Percentiles rank a stretch among this genome's conserved stretches.
These are phyloP conservation scores for Clarireedia homoeocarpa DNA, from an alignment of 2,329 filamentous ascomycete species.

Conservation along the genomic window DNA sequence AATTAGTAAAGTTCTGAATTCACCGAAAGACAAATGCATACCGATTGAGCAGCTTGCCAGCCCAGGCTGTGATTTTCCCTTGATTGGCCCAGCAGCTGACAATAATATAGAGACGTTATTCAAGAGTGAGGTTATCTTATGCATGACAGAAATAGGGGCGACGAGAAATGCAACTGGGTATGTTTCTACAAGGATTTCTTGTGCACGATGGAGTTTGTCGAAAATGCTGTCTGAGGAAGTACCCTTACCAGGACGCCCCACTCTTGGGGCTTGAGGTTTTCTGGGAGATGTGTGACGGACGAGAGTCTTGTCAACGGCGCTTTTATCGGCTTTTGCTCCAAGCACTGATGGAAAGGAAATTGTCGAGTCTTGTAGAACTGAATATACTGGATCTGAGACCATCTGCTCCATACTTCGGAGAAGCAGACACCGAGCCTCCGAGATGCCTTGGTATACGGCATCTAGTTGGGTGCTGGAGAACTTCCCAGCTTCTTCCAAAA, in stretches of 20 bases:
- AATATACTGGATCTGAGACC: constrained; percentile 74
- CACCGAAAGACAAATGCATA: constrained; percentile 11
- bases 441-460: constrained; percentile 44
- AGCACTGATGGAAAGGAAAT: constrained; percentile 71
- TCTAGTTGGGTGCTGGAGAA: constrained; percentile 36
- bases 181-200: constrained; percentile 56
- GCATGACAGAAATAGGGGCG: constrained; percentile 50
- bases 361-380: constrained; percentile 85
- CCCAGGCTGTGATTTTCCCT: constrained; percentile 41
- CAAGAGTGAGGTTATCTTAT: constrained; percentile 54
- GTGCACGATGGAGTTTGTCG: constrained; percentile 48
- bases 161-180: constrained; percentile 40
- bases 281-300: constrained; percentile 18
- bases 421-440: constrained; percentile 60
- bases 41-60: constrained; percentile 53
- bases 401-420: constrained; percentile 65
- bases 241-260: constrained; percentile 14
- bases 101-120: constrained; percentile 59
- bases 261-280: constrained; percentile 15
- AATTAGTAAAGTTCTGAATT: neutral
- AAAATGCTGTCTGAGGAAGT: constrained; percentile 31
- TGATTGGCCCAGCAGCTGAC: constrained; percentile 48
- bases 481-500: constrained; percentile 45
- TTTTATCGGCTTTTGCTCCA: constrained; percentile 18
- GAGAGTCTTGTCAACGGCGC: constrained; percentile 2